These are phyloP conservation scores for Pachyrhizus erosus DNA, from an alignment of 306 rosid genomes.

Conservation along the genomic window DNA sequence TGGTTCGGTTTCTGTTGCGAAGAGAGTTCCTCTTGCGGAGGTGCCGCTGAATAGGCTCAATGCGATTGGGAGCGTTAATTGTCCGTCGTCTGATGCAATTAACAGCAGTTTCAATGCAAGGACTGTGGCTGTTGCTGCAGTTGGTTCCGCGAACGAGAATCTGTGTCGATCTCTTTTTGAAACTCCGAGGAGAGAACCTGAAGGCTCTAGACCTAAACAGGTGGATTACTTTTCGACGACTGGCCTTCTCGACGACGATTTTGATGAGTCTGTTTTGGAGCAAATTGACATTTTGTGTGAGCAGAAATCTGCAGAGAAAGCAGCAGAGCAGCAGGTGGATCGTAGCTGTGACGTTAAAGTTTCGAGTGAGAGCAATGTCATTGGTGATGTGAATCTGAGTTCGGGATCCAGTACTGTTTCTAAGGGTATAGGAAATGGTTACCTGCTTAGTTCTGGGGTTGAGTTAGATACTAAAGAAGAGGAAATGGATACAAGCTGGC, in stretches of 20 bases:
- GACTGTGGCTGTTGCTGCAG: background rate
- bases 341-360: background rate
- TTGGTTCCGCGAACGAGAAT: constrained; percentile 40
- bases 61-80: constrained; percentile 19
- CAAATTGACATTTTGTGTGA: constrained; percentile 70
- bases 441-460: constrained; percentile 36
- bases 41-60: constrained; percentile 47
- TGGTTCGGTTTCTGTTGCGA: constrained; percentile 40
- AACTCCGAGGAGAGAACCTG: constrained; percentile 59
- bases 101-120: background rate
- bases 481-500: constrained; percentile 16
- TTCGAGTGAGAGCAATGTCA: constrained; percentile 31
- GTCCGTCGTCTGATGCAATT: background rate
- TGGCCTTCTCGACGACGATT: constrained; percentile 62
- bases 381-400: constrained; percentile 32
- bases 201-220: constrained; percentile 24
- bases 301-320: constrained; percentile 59
- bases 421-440: constrained; percentile 43
- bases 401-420: constrained; percentile 21
- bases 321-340: constrained; percentile 37
- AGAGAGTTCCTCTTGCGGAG: constrained; percentile 69
- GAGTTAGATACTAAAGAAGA: constrained; percentile 44
- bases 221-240: constrained; percentile 45
- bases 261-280: constrained; percentile 71
- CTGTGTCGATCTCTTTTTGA: constrained; percentile 39